Evolutionary conservation across 2,329 filamentous ascomycete genomes (phyloP), one percentile per base, ranked within the genome.

Genomic region (Grosmannia huntii): DNA sequence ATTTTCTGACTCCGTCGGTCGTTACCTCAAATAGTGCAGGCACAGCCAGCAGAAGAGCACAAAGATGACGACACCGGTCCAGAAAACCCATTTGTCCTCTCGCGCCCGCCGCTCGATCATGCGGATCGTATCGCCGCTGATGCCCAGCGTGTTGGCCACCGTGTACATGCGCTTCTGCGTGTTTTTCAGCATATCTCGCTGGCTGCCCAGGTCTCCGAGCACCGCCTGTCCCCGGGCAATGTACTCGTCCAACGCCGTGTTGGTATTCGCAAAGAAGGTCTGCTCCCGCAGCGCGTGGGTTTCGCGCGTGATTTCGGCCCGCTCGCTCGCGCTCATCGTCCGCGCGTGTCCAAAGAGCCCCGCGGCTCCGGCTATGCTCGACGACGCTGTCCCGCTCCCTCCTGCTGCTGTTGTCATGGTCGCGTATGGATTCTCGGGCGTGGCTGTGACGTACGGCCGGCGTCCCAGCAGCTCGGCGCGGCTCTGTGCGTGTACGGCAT

Each of bases 71-170:
- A 92, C 90, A 0, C 94, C 90, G 0, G 76, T 87, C 79, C 87
- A 88, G 70, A 99, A 99, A 41, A 99, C 95, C 90, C 91, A 97
- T 73, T 96, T 97, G 70, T 99, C 94, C 75, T 97, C 88, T 70
- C 84, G 87, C 55, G 94, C 90, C 62, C 94, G 79, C 65, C 94
- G 76, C 73, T 97, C 92, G 49, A 99, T 87, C 90, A 94, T 97
- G 53, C 94, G 84, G 63, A 99, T 99, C 2, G 94, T 99, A 69
- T 97, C 92, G 23, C 92, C 91, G 67, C 88, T 95, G 60, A 99
- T 82, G 0, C 94, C 94, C 53, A 99, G 74, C 25, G 94, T 97
- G 68, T 95, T 97, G 7, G 89, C 94, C 23, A 96, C 90, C 65
- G 83, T 92, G 69, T 97, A 97, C 55, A 99, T 76, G 69, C 85